phyloP scores from a whole-genome alignment of 768 basidiomycete species.

The Hygrophorus pudorinus region DNA sequence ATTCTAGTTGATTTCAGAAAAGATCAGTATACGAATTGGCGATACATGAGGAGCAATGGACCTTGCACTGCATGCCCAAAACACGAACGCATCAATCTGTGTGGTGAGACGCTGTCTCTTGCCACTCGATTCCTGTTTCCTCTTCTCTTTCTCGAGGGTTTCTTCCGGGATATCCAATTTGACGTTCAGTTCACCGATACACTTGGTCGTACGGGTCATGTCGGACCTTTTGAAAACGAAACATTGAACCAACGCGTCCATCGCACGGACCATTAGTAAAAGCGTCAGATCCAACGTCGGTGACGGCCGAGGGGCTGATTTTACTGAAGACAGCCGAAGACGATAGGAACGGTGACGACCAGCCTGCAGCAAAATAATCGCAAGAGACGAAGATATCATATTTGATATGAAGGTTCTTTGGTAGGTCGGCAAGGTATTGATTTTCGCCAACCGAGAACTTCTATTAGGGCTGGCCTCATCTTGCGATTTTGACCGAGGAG shows the following conservation, averaged over 20 bases:
- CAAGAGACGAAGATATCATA: slow-evolving; percentile 43
- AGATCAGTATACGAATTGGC: slow-evolving; percentile 7
- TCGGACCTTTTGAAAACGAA: slow-evolving; percentile 28
- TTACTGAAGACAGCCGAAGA: slow-evolving; percentile 52
- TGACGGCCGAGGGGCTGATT: slow-evolving; percentile 28
- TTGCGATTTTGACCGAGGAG: no score
- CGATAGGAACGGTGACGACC: slow-evolving; percentile 25
- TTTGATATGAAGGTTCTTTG: slow-evolving; percentile 54
- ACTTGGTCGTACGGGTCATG: neutral
- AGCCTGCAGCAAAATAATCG: slow-evolving; percentile 46
- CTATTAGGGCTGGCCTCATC: neutral
- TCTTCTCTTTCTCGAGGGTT: slow-evolving; percentile 17
- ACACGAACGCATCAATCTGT: slow-evolving; percentile 56
- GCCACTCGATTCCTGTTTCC: slow-evolving; percentile 11
- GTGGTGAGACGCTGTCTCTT: slow-evolving; percentile 27
- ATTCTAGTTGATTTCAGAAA: slow-evolving; percentile 35
- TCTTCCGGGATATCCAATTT: slow-evolving; percentile 1
- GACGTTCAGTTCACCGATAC: neutral
- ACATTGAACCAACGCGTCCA: slow-evolving; percentile 51
- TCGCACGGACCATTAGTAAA: slow-evolving; percentile 56
- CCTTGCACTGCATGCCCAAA: slow-evolving; percentile 76
- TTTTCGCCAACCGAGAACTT: neutral
- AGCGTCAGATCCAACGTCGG: slow-evolving; percentile 63
- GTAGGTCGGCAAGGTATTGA: slow-evolving; percentile 21
- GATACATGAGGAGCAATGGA: slow-evolving; percentile 19